phyloP scores from a whole-genome alignment of 768 basidiomycete species.

The Pleurotus sapidus region DNA sequence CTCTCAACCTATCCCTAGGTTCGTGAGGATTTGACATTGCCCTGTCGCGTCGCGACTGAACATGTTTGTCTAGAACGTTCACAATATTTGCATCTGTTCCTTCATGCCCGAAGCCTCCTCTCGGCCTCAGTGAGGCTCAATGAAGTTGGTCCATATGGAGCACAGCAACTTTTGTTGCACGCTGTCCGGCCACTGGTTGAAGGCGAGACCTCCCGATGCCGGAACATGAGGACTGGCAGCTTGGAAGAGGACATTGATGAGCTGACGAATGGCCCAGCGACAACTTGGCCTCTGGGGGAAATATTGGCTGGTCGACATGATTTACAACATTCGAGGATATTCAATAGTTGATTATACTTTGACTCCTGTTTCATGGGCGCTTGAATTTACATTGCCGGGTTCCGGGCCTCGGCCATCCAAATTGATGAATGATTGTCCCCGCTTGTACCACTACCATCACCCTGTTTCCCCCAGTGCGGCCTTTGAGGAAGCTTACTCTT shows the following conservation, averaged over 20 bases:
- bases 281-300: constrained; percentile 96
- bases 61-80: constrained; percentile 56
- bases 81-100: constrained; percentile 87
- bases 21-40: constrained; percentile 9
- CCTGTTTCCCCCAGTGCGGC: background rate
- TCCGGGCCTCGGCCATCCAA: background rate
- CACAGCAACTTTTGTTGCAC: constrained; percentile 85
- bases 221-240: constrained; percentile 46
- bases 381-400: background rate
- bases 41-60: background rate
- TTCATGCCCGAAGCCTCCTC: constrained; percentile 85
- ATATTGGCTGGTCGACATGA: constrained; percentile 89
- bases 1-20: constrained; percentile 75
- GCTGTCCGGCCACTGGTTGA: constrained; percentile 67
- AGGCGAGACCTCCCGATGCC: constrained; percentile 42
- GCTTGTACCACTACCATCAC: no score
- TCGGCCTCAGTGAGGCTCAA: constrained; percentile 94
- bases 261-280: constrained; percentile 61
- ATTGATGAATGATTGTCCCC: no score
- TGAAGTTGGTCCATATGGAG: constrained; percentile 86
- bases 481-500: background rate
- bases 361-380: background rate
- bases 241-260: constrained; percentile 35
- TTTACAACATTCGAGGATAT: constrained; percentile 92
- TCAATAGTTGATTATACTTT: constrained; percentile 66